phyloP scores from a whole-genome alignment of 225 moss, liverwort and hornwort species.

The Ulota crispa region DNA sequence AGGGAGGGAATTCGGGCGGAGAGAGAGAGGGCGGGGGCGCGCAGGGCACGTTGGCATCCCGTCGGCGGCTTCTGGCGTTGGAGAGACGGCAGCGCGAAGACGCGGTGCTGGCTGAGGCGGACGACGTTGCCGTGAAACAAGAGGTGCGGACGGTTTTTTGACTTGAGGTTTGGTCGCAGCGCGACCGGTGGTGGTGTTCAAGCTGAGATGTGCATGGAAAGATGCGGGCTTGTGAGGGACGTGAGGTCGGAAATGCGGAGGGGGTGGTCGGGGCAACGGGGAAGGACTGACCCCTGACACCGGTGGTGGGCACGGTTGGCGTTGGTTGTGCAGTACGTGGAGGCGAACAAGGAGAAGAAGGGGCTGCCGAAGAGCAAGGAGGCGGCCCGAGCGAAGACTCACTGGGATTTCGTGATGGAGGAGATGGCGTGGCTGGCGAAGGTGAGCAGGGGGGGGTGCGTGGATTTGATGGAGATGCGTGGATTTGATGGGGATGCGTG shows the following conservation, averaged over 20 bases:
- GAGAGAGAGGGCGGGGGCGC: constrained; percentile 19
- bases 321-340: constrained; percentile 45
- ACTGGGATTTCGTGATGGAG: constrained; percentile 98
- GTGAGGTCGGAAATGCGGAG: not conserved
- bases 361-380: constrained; percentile 83
- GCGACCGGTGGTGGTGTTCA: not conserved
- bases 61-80: constrained; percentile 43
- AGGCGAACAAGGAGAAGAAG: constrained; percentile 66
- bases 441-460: constrained; percentile 50
- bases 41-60: constrained; percentile 42
- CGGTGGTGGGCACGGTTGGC: not conserved
- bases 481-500: not conserved
- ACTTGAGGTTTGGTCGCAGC: not conserved
- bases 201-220: not conserved
- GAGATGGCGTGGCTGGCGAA: constrained; percentile 99
- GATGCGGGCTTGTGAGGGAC: not conserved
- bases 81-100: constrained; percentile 51
- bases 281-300: constrained; percentile 1
- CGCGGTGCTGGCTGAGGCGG: constrained; percentile 34
- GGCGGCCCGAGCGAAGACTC: constrained; percentile 79
- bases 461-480: not conserved
- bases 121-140: constrained; percentile 45
- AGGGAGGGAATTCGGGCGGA: constrained; percentile 28
- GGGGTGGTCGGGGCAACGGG: not conserved
- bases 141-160: constrained; percentile 35